Evolutionary conservation across 1,284 basidiomycete genomes (phyloP), one percentile per base, ranked within the genome.

Genomic region (Apiotrichum akiyoshidainum): DNA sequence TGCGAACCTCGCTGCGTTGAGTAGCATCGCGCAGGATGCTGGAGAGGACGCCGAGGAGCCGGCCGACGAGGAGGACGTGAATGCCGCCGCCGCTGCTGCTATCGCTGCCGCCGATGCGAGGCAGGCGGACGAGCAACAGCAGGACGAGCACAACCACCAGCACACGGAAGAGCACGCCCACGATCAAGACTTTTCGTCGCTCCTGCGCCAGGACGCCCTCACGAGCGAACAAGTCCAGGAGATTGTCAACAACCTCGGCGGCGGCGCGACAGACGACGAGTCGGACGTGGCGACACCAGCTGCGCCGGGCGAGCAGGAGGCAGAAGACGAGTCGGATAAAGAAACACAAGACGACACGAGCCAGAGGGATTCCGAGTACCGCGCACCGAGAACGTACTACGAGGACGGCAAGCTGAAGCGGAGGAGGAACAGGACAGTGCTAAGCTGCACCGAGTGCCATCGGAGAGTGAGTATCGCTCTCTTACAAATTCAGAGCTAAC

Each of bases 361-460:
- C 8, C 26, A 19, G 17, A 39, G 57, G n/a, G 58, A 63, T 39
- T 47, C 52, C 7, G 57, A 59, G 9, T 63, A 55, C 26, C 35
- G 45, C 26, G 54, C 58, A 19, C 57, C 58, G 19, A 55, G 55
- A 39, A 58, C 58, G 31, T 63, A 55, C 51, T 65, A 63, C 46
- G 66, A 69, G 22, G 55, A 65, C 34, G 67, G 66, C 16, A 71
- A 68, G 54, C 55, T 61, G 45, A 74, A 74, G 63, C 63, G 70
- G 53, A 68, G 67, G 49, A 54, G 76, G 52, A 76, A 76, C 58
- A 59, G 76, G 50, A 73, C 71, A n/a, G 66, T 68, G 1, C 53
- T 78, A 68, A 77, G 75, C 51, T 77, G 75, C 59, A 58, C 62
- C 46, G 76, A 78, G 49, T 78, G 76, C 64, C 75, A 78, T 63